phyloP scores from a whole-genome alignment of 495 filamentous ascomycete species.

The Talaromyces adpressus region DNA sequence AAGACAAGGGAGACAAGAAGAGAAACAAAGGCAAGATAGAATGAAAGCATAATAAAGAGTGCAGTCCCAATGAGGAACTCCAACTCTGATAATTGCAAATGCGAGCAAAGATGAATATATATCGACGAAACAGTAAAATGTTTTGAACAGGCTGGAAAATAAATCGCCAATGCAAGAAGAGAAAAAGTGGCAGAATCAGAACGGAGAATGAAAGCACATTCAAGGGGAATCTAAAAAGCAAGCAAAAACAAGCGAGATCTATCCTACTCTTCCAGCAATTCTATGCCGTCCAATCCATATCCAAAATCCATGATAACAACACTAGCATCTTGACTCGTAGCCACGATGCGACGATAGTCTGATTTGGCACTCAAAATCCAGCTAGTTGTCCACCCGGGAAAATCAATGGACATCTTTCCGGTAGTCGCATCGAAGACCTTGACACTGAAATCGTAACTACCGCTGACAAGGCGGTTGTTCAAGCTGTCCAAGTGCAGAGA shows the following conservation, averaged over 20 bases:
- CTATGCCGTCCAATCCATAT: slow-evolving; percentile 41
- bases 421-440: slow-evolving; percentile 82
- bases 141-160: not conserved
- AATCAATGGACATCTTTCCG: slow-evolving; percentile 64
- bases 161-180: not conserved
- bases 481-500: slow-evolving; percentile 79
- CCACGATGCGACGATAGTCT: slow-evolving; percentile 88
- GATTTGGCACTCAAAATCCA: slow-evolving; percentile 96
- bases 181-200: slow-evolving; percentile 6
- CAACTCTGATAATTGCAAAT: not conserved
- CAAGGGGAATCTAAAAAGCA: slow-evolving; percentile 11
- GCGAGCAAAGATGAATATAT: not conserved
- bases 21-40: not conserved
- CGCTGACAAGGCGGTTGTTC: slow-evolving; percentile 78
- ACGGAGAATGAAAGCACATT: not conserved
- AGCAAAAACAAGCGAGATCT: slow-evolving; percentile 7
- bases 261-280: slow-evolving; percentile 37
- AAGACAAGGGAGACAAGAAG: not conserved
- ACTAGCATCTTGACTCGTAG: slow-evolving; percentile 86
- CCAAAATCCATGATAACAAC: slow-evolving; percentile 81
- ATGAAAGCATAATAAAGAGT: not conserved
- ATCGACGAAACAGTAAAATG: not conserved
- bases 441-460: slow-evolving; percentile 89
- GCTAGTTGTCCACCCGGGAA: slow-evolving; percentile 85
- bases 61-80: not conserved